Evolutionary conservation across 768 basidiomycete genomes (phyloP).

Genomic region (Lactarius sanguifluus): DNA sequence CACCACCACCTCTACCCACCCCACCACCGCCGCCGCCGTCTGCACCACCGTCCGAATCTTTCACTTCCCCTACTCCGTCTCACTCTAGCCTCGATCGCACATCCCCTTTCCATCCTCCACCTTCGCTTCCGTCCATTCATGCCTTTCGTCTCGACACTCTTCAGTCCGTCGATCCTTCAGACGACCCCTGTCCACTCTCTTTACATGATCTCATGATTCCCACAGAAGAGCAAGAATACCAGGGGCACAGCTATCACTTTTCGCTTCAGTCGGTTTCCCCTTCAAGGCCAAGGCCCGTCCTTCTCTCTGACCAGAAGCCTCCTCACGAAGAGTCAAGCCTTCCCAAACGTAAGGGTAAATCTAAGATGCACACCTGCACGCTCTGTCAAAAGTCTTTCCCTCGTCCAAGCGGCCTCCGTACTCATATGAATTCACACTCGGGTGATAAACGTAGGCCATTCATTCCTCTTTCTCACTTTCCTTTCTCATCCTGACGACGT

Average conservation of each 20-base stretch:
- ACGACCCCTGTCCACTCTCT: slow-evolving; percentile 30
- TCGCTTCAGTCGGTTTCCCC: slow-evolving; percentile 18
- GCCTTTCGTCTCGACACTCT: slow-evolving; percentile 26
- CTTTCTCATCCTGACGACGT: background rate
- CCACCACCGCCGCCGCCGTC: slow-evolving; percentile 3
- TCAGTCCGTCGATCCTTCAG: slow-evolving; percentile 26
- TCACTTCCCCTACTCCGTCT: slow-evolving; percentile 19
- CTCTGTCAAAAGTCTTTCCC: slow-evolving; percentile 42
- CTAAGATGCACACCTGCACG: slow-evolving; percentile 43
- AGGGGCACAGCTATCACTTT: slow-evolving; percentile 28
- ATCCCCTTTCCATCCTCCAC: background rate
- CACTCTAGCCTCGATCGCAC: slow-evolving; percentile 19
- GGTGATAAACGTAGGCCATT: slow-evolving; percentile 43
- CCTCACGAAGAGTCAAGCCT: slow-evolving; percentile 8
- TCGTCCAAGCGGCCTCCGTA: slow-evolving; percentile 43
- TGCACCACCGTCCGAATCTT: slow-evolving; percentile 9
- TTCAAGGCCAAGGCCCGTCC: slow-evolving; percentile 9
- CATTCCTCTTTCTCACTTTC: background rate
- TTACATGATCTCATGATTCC: slow-evolving; percentile 27
- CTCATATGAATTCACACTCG: slow-evolving; percentile 47
- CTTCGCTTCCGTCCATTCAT: slow-evolving; percentile 23
- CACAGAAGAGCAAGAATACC: slow-evolving; percentile 27
- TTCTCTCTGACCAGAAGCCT: slow-evolving; percentile 12
- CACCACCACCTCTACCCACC: background rate
- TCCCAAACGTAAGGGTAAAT: slow-evolving; percentile 33